These are phyloP conservation scores for Eucalyptus caleyi DNA, from an alignment of 345 rosid genomes.

Conservation along the genomic window DNA sequence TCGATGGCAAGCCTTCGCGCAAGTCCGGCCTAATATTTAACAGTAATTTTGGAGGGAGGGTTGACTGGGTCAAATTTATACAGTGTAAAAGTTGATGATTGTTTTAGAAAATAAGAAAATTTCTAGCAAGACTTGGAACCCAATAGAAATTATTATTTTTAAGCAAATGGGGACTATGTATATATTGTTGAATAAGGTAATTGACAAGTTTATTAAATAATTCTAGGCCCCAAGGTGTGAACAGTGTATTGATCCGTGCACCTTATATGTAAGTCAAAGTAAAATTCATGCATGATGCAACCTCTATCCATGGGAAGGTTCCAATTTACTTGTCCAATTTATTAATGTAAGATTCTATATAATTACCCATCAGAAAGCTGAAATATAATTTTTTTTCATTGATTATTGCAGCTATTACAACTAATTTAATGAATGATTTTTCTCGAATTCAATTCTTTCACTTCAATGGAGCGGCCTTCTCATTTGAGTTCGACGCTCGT, in stretches of 20 bases:
- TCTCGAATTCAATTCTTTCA: background rate
- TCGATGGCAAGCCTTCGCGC: background rate
- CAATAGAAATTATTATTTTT: background rate
- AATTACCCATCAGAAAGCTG: background rate
- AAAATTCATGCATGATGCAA: background rate
- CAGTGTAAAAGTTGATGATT: background rate
- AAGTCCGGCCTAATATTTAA: background rate
- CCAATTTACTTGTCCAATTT: background rate
- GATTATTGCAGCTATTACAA: background rate
- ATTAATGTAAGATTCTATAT: background rate
- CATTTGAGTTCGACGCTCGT: background rate
- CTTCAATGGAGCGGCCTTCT: background rate
- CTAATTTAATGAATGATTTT: background rate
- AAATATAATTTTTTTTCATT: background rate
- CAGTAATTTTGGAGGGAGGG: background rate
- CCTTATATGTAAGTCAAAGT: background rate
- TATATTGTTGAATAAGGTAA: background rate
- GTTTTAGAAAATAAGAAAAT: background rate
- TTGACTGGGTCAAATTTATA: background rate
- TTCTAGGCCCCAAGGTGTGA: background rate
- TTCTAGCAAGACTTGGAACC: background rate
- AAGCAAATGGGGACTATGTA: background rate
- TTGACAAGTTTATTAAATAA: background rate
- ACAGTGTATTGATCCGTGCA: background rate
- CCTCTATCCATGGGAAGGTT: background rate